A percentile compares a stretch with the other conserved stretches of the same genome.
Conservation (phyloP, 1,139 yeast species). For the Diutina siamensis region DNA sequence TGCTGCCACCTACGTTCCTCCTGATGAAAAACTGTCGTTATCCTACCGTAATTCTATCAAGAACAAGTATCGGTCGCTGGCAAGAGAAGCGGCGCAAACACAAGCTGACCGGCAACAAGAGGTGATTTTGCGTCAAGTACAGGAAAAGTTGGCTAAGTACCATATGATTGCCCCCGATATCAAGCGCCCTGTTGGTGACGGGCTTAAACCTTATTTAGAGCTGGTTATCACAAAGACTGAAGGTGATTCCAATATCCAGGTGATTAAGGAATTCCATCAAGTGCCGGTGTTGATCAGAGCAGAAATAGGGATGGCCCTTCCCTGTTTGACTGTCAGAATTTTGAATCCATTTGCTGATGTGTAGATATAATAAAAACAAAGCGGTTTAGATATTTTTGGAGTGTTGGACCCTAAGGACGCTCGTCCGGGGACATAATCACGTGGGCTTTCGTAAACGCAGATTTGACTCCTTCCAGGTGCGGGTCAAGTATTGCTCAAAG, state of each 20-base stretch:
- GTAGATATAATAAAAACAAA: background rate
- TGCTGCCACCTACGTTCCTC: conserved; percentile 83
- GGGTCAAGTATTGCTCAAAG: too few species aligned
- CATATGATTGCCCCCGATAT: conserved; percentile 44
- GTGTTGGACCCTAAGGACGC: too few species aligned
- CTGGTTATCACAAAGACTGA: conserved; percentile 48
- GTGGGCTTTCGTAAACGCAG: background rate
- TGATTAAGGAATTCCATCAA: conserved; percentile 61
- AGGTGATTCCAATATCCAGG: conserved; percentile 59
- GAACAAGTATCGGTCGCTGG: conserved; percentile 65
- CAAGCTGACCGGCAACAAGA: conserved; percentile 30
- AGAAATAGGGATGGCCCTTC: conserved; percentile 89
- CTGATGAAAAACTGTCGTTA: conserved; percentile 69
- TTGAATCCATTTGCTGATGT: conserved; percentile 61
- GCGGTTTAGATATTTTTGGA: too few species aligned
- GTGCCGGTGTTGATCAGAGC: conserved; percentile 85
- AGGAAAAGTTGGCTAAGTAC: conserved; percentile 36
- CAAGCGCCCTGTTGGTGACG: conserved; percentile 15
- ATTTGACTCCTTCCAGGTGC: background rate
- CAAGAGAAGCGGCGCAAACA: conserved; percentile 55
- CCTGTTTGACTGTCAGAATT: conserved; percentile 90
- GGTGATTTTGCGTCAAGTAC: conserved; percentile 13
- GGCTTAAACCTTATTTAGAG: conserved; percentile 46
- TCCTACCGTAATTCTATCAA: conserved; percentile 70
- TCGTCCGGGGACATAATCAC: too few species aligned